A percentile compares a stretch with the other conserved stretches of the same genome.
These are phyloP conservation scores for Nemania bipapillata DNA, from an alignment of 2,329 filamentous ascomycete species.

Conservation along the genomic window DNA sequence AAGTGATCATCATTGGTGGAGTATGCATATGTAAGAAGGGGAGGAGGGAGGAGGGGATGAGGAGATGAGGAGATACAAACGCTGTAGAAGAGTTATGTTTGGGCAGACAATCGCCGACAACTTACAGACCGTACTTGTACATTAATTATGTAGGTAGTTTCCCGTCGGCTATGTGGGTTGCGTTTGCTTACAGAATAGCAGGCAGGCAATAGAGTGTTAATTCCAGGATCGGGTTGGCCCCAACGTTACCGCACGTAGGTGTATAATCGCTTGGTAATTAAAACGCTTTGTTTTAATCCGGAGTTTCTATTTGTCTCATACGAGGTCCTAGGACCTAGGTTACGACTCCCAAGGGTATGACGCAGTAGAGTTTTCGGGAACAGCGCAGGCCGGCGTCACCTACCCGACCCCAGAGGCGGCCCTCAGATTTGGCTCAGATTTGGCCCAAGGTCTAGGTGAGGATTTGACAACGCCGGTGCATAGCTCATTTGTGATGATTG, in stretches of 20 bases:
- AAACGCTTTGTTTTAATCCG: constrained; percentile 22
- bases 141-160: no score
- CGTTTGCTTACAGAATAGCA: background rate
- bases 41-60: no score
- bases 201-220: background rate
- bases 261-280: constrained; percentile 32
- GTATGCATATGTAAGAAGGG: no score
- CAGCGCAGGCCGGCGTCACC: constrained; percentile 6
- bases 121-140: no score
- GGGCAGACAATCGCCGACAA: background rate
- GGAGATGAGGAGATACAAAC: background rate
- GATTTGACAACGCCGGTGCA: constrained; percentile 16
- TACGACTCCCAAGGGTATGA: constrained; percentile 3
- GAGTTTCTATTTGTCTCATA: background rate
- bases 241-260: background rate
- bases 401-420: background rate
- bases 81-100: background rate
- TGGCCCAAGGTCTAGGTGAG: constrained; percentile 16
- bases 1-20: background rate
- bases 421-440: constrained; percentile 10
- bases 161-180: background rate
- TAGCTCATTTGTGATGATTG: constrained; percentile 1
- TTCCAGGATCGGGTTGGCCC: background rate
- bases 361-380: constrained; percentile 7
- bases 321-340: background rate